phyloP scores from a whole-genome alignment of 2,329 filamentous ascomycete species.

The Lecanicillium sp. region DNA sequence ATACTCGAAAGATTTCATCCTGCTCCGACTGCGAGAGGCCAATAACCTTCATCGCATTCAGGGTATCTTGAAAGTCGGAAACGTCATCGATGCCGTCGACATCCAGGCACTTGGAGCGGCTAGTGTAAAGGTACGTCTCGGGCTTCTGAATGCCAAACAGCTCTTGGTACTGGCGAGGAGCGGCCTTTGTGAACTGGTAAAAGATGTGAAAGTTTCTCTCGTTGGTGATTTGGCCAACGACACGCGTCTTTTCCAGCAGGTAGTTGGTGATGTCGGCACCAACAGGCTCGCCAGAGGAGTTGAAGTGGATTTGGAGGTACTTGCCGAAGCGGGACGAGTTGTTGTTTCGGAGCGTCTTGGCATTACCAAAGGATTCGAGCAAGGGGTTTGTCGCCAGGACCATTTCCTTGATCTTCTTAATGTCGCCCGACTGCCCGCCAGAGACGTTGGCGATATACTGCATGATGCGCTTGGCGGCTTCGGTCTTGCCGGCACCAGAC shows the following conservation, averaged over 20 bases:
- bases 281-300: slow-evolving; percentile 79
- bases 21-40: slow-evolving; percentile 82
- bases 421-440: slow-evolving; percentile 73
- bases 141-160: slow-evolving; percentile 87
- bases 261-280: slow-evolving; percentile 99
- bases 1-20: slow-evolving; percentile 93
- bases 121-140: slow-evolving; percentile 89
- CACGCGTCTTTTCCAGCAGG: slow-evolving; percentile 86
- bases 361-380: slow-evolving; percentile 95
- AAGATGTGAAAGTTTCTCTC: slow-evolving; percentile 99
- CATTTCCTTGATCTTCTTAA: slow-evolving; percentile 98
- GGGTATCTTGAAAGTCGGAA: slow-evolving; percentile 79
- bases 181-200: slow-evolving; percentile 96
- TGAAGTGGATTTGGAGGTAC: slow-evolving; percentile 96
- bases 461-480: slow-evolving; percentile 98
- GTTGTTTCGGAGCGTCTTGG: slow-evolving; percentile 96
- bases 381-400: slow-evolving; percentile 95
- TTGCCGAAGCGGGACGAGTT: slow-evolving; percentile 98
- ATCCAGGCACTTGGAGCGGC: slow-evolving; percentile 86
- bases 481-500: slow-evolving; percentile 95
- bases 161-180: slow-evolving; percentile 76
- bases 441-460: slow-evolving; percentile 99
- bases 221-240: slow-evolving; percentile 89
- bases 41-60: slow-evolving; percentile 93
- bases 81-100: slow-evolving; percentile 90